Evolutionary conservation across 805 yeast genomes (phyloP), one percentile per base, ranked within the genome.

Genomic region (Cyberlindnera americana): DNA sequence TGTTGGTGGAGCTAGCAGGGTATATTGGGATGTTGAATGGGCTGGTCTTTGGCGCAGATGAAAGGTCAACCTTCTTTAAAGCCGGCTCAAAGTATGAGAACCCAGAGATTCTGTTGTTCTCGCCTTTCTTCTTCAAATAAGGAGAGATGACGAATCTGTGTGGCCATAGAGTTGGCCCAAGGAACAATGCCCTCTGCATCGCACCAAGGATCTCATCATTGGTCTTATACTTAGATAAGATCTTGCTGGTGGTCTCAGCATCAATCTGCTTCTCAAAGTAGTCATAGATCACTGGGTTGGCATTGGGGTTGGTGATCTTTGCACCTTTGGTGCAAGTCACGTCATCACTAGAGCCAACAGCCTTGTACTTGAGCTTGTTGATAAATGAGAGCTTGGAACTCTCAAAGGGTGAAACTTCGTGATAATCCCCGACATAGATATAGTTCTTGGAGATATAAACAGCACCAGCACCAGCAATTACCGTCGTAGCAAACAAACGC

Each of bases 151-250:
- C 15, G 19, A 46, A 46, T 41, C 55, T 41, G 33, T 54, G 57
- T 11, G 50, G 47, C 40, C 42, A 45, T 8, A 54, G 34, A 6
- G 56, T 48, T 21, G 56, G 54, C 12, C 57, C 56, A 9, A 39
- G 25, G 24, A 52, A 52, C 9, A 48, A 31, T 2, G 53, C 56
- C 21, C 38, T 49, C 30, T 54, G 53, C 33, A 54, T 41, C 1
- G 46, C 43, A 11, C 41, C 42, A 9, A 54, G 35, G 5, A 52
- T 19, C 26, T 50, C 59, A 8, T 54, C 56, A 28, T 43, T 48
- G 11, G 52, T 43, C 40, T 43, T 47, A 31, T 40, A 52, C 33
- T 49, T 52, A 7, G 19, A 14, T 10, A 54, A 29, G n/a, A 54
- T 40, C 25, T 33, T 34, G 19, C 34, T 37, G 5, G 53, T 47